These are phyloP conservation scores for Euphorbia schlechtendalii DNA, from an alignment of 441 rosid species.

Conservation along the genomic window DNA sequence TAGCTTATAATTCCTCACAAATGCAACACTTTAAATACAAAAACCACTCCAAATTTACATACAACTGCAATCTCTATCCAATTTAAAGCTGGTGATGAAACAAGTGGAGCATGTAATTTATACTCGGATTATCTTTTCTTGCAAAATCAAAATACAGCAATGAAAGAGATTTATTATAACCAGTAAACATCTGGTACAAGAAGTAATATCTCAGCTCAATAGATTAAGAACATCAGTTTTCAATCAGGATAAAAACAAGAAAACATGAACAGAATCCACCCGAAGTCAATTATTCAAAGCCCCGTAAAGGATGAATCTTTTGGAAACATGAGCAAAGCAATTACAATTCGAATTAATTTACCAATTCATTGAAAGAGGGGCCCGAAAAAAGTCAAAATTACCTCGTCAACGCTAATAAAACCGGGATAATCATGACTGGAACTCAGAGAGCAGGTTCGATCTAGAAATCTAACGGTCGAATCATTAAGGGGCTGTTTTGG, in stretches of 20 bases:
- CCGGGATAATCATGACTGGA: conserved; percentile 23
- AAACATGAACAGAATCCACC: background rate
- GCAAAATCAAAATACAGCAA: background rate
- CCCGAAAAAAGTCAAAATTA: conserved; percentile 15
- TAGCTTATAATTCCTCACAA: background rate
- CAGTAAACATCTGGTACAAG: background rate
- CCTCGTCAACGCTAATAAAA: conserved; percentile 58
- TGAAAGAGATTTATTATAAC: background rate
- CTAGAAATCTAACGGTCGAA: conserved; percentile 45
- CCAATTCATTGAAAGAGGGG: background rate
- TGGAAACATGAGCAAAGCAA: background rate
- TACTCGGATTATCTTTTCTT: background rate
- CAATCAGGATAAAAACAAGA: background rate
- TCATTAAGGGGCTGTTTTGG: conserved; percentile 31
- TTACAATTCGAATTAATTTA: background rate
- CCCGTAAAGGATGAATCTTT: background rate
- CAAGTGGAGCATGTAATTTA: background rate
- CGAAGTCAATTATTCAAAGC: background rate
- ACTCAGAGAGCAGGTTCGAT: conserved; percentile 32
- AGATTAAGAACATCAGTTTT: background rate
- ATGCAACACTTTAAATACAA: background rate
- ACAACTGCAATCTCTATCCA: background rate
- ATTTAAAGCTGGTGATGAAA: background rate
- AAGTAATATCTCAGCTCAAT: background rate
- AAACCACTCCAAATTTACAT: background rate